Evolutionary conservation across 2,329 filamentous ascomycete genomes (phyloP), one percentile per base, ranked within the genome.

Genomic region (Talaromyces sp.): DNA sequence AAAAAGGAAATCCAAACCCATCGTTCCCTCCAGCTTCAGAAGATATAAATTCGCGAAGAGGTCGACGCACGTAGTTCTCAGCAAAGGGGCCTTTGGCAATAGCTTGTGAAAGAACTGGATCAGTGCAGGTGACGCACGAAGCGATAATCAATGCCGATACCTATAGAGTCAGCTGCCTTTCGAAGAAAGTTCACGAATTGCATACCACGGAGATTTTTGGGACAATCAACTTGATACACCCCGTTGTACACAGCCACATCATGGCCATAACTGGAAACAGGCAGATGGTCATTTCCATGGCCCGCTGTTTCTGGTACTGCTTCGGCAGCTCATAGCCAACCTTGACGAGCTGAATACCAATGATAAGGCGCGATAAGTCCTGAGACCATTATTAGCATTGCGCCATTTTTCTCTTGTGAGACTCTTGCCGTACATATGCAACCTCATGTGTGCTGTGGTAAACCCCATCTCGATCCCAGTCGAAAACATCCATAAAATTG

Each of bases 71-170:
- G 61, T 81, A 87, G 62, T 85, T 86, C 65, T 87, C 84, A 0
- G 85, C 79, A 64, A 88, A 86, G 0, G 83, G 82, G 0, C 84
- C 84, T 68, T 87, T 87, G 19, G 84, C 85, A 17, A 87, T 79
- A 27, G 84, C 83, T 65, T 86, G 84, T 0, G 84, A 86, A 5
- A 87, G 74, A n/a, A 87, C 77, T 0, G 84, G 84, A 62, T 87
- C 85, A 0, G 84, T 87, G 59, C 80, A 85, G 3, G 84, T 86
- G 11, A 86, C 84, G 56, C 82, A 86, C 0, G 84, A 83, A 2
- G 79, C 84, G 62, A 87, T 84, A 21, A 84, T 83, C 46, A 87
- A 72, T 1, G 82, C 78, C 2, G 81, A 75, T 1, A 85, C 74
- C 73, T 77, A 35, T 26, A 11, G 3, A 26, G 14, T 53, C 11